Evolutionary conservation across 1,284 basidiomycete species (phyloP), one percentile per base, ranked within the genome.

Genomic region (Mycosarcoma maydis): DNA sequence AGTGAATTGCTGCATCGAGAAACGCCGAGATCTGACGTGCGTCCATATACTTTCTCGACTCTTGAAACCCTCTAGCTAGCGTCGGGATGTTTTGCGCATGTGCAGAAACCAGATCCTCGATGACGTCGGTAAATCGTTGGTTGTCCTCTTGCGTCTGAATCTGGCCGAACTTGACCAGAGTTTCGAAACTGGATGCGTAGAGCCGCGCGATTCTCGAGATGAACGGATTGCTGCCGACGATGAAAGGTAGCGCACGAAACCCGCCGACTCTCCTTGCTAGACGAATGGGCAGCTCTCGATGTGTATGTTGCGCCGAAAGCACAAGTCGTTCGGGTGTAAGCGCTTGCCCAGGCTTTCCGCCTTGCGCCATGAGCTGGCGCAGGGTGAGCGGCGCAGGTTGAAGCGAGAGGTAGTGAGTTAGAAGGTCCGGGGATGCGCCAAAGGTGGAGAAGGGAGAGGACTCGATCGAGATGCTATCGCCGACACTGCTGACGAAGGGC

Each of bases 171-270:
- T 85, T 88, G 20, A 89, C 88, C 24, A 94, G 84, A 73, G 87
- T 87, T 53, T 87, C 84, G 78, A 94, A 93, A 75, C 89, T 90
- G 29, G 87, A 86, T 66, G 88, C 86, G 83, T 92, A 91, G 11
- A 90, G 86, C 53, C 89, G 84, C 52, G 93, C 86, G 7, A 89
- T 89, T 54, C 86, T 87, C 8, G 89, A 86, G 27, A 95, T 87
- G 82, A 90, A 92, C 5, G 92, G 92, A 79, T 95, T 94, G 59
- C 90, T 91, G 16, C 91, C 92, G 33, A 94, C 92, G 46, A 95
- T 93, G 62, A 83, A 83, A 6, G 83, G 83, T 0, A 84, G 61
- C 11, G 76, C 72, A 23, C 77, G 74, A 41, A 80, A 80, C 17
- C 72, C 73, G 16, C 72, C 75, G 9, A 81, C 80, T 6, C 80